Evolutionary conservation across 2,329 filamentous ascomycete species (phyloP).

Genomic region (Ophiostoma quercus): DNA sequence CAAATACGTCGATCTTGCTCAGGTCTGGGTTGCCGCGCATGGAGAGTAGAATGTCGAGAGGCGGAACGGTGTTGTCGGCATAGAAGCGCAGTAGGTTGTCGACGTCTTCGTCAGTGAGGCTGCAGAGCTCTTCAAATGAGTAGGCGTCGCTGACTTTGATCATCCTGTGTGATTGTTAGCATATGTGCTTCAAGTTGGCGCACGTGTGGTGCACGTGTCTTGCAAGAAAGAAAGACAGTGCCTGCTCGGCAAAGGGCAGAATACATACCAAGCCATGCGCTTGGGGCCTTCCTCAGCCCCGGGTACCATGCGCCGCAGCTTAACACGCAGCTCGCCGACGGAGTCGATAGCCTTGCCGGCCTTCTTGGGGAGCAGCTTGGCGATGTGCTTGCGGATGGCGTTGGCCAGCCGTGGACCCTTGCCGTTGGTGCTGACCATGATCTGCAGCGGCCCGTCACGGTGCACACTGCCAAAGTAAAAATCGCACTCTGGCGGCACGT

Average conservation of each 20-base stretch:
- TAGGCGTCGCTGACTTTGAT: slow-evolving; percentile 83
- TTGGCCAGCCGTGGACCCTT: slow-evolving; percentile 90
- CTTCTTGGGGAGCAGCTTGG: slow-evolving; percentile 66
- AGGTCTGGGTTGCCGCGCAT: slow-evolving; percentile 45
- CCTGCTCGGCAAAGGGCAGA: not conserved
- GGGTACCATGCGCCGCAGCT: slow-evolving; percentile 72
- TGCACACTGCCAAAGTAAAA: slow-evolving; percentile 98
- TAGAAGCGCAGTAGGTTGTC: slow-evolving; percentile 75
- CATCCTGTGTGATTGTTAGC: slow-evolving; percentile 61
- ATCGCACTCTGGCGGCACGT: slow-evolving; percentile 93
- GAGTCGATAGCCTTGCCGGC: slow-evolving; percentile 80
- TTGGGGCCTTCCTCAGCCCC: slow-evolving; percentile 68
- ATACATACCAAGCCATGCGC: slow-evolving; percentile 76
- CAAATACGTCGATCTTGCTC: slow-evolving; percentile 50
- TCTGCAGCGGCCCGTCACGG: slow-evolving; percentile 88
- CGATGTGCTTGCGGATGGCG: slow-evolving; percentile 78
- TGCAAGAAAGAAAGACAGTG: not conserved
- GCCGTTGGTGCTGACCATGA: slow-evolving; percentile 98
- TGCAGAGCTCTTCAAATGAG: slow-evolving; percentile 76
- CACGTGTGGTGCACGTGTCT: not conserved
- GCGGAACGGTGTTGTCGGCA: slow-evolving; percentile 49
- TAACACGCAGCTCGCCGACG: slow-evolving; percentile 73
- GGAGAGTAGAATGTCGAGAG: slow-evolving; percentile 50
- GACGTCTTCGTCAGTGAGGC: slow-evolving; percentile 80
- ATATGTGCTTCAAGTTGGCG: not conserved